phyloP scores from a whole-genome alignment of 1,139 yeast species.

The Kurtzmaniella natalensis region DNA sequence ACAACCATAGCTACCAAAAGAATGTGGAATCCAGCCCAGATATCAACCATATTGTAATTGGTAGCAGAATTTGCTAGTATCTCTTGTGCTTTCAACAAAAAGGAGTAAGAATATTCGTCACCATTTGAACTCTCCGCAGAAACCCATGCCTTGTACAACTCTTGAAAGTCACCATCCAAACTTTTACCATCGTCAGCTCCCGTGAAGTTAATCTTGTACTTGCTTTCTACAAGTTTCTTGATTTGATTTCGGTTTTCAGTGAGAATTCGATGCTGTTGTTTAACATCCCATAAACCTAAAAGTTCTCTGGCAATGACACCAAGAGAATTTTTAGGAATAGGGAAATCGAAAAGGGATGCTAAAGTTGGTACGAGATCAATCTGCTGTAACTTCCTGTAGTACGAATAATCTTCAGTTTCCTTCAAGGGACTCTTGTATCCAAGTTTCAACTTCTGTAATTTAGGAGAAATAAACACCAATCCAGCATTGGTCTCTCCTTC shows the following conservation, averaged over 20 bases:
- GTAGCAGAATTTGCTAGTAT: conserved; percentile 65
- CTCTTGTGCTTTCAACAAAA: conserved; percentile 49
- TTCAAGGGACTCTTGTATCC: conserved; percentile 39
- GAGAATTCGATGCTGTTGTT: conserved; percentile 36
- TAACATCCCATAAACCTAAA: conserved; percentile 46
- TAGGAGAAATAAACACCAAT: conserved; percentile 61
- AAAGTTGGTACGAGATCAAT: conserved; percentile 88
- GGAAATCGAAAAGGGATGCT: conserved; percentile 66
- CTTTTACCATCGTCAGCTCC: neutral
- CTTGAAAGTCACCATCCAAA: conserved; percentile 5
- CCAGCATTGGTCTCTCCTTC: conserved; percentile 90
- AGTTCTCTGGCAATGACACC: conserved; percentile 67
- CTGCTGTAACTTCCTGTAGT: conserved; percentile 59
- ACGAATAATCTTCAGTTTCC: conserved; percentile 42
- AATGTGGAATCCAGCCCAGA: conserved; percentile 44
- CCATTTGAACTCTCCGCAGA: conserved; percentile 4
- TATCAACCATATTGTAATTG: conserved; percentile 56
- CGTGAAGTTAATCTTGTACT: conserved; percentile 12
- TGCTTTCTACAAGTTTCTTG: conserved; percentile 27
- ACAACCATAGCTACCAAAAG: conserved; percentile 26
- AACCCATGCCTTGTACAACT: conserved; percentile 13
- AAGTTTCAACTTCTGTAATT: conserved; percentile 31
- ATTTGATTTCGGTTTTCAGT: conserved; percentile 65
- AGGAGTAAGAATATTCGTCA: conserved; percentile 22
- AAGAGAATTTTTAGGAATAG: conserved; percentile 81